These are phyloP conservation scores for Boletus barrowsii DNA, from an alignment of 768 basidiomycete genomes.

Conservation along the genomic window DNA sequence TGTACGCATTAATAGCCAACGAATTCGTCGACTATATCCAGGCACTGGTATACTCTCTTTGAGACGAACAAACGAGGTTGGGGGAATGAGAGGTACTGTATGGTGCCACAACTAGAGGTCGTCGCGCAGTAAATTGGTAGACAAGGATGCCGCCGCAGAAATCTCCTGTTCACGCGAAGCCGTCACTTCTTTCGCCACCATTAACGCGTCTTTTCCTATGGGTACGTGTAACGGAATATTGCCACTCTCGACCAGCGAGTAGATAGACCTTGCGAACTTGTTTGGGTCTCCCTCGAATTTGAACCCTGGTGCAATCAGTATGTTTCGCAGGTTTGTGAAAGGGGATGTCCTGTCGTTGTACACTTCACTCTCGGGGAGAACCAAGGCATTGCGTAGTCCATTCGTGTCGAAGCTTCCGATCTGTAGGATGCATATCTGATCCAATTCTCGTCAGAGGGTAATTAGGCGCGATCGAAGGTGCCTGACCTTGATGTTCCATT, in stretches of 20 bases:
- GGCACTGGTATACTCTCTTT: no score
- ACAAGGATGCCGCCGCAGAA: conserved; percentile 6
- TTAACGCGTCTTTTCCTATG: conserved; percentile 14
- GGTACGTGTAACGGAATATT: conserved; percentile 12
- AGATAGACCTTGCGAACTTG: conserved; percentile 9
- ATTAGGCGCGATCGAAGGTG: neutral
- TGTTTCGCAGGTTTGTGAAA: neutral
- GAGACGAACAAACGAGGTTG: no score
- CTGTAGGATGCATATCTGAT: conserved; percentile 21
- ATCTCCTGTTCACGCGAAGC: neutral
- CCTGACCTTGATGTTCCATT: conserved; percentile 39
- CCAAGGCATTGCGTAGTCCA: neutral
- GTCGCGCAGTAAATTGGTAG: conserved; percentile 6
- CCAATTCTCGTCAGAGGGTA: neutral
- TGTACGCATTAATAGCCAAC: neutral
- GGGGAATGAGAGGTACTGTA: no score
- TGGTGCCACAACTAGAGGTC: neutral
- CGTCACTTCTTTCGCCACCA: neutral
- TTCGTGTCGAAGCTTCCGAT: conserved; percentile 15
- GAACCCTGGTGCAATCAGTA: neutral
- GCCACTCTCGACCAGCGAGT: conserved; percentile 1
- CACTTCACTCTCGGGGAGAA: conserved; percentile 6
- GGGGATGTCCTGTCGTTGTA: conserved; percentile 5
- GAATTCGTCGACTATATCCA: no score
- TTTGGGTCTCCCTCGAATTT: conserved; percentile 8